phyloP scores from a whole-genome alignment of 164 flowering plant species.

The Aristolochia contorta region DNA sequence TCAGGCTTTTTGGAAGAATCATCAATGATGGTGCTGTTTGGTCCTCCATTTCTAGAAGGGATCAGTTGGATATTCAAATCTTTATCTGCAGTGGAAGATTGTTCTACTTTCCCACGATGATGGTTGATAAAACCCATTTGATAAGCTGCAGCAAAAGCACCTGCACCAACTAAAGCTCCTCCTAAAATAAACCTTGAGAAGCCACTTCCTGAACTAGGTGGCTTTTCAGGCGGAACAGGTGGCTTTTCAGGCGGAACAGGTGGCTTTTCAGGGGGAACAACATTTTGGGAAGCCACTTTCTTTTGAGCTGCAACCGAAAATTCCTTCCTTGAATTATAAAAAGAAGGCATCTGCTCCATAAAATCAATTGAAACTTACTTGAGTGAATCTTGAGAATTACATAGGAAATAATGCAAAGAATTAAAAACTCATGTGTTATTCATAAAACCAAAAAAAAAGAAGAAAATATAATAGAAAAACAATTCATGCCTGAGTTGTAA shows the following conservation, averaged over 20 bases:
- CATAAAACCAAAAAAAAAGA: too few species aligned
- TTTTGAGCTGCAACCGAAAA: conserved; percentile 33
- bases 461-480: too few species aligned
- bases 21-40: conserved; percentile 11
- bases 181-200: conserved; percentile 37
- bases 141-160: conserved; percentile 42
- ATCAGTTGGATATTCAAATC: conserved; percentile 3
- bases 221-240: conserved; percentile 24
- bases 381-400: too few species aligned
- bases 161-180: conserved; percentile 35
- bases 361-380: background rate
- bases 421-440: too few species aligned
- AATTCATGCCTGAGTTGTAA: conserved; percentile 29
- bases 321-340: conserved; percentile 36
- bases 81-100: too few species aligned
- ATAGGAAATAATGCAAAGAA: too few species aligned
- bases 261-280: conserved; percentile 27
- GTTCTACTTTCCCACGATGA: conserved; percentile 16
- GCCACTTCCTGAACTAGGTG: conserved; percentile 25
- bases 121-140: conserved; percentile 46
- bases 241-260: conserved; percentile 25
- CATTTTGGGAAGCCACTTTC: conserved; percentile 17
- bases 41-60: conserved; percentile 15
- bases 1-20: conserved; percentile 18
- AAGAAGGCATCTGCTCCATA: conserved; percentile 30